These are phyloP conservation scores for Lophiotrema nucula DNA, from an alignment of 495 filamentous ascomycete species.

Conservation along the genomic window DNA sequence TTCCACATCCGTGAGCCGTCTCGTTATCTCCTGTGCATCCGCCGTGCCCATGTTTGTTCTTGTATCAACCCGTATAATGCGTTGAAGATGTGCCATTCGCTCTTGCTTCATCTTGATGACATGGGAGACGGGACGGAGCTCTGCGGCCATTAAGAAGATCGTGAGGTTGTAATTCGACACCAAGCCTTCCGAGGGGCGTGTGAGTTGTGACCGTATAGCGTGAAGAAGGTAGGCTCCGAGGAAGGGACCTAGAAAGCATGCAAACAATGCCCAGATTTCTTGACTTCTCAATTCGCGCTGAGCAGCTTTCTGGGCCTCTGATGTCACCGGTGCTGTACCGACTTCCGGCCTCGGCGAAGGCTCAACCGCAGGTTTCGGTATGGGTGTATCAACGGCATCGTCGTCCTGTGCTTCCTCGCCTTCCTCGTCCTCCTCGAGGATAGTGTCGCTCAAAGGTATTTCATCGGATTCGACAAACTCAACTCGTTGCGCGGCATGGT, in stretches of 20 bases:
- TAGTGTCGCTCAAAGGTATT: slow-evolving; percentile 27
- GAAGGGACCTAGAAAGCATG: slow-evolving; percentile 77
- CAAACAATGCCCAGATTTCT: slow-evolving; percentile 66
- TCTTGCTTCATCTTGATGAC: slow-evolving; percentile 74
- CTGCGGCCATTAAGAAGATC: slow-evolving; percentile 88
- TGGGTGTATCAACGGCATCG: slow-evolving; percentile 16
- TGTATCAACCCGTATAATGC: slow-evolving; percentile 59
- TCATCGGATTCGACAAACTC: slow-evolving; percentile 21
- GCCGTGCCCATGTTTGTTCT: slow-evolving; percentile 42
- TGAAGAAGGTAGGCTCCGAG: slow-evolving; percentile 79
- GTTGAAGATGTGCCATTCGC: slow-evolving; percentile 81
- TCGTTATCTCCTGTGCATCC: slow-evolving; percentile 57
- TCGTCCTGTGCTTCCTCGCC: slow-evolving; percentile 26
- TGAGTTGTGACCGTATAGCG: slow-evolving; percentile 69
- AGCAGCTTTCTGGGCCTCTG: slow-evolving; percentile 23
- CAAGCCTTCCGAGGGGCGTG: slow-evolving; percentile 77
- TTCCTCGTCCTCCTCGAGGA: slow-evolving; percentile 47
- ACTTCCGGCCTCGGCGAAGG: no score
- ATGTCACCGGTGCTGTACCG: slow-evolving; percentile 40
- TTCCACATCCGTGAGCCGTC: slow-evolving; percentile 72
- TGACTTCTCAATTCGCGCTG: slow-evolving; percentile 19
- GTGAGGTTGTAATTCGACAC: slow-evolving; percentile 91
- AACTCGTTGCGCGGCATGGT: slow-evolving; percentile 66
- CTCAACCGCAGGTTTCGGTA: slow-evolving; percentile 17
- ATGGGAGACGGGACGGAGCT: slow-evolving; percentile 77